Evolutionary conservation across 805 yeast species (phyloP).

Genomic region (Teunomyces funiuensis): DNA sequence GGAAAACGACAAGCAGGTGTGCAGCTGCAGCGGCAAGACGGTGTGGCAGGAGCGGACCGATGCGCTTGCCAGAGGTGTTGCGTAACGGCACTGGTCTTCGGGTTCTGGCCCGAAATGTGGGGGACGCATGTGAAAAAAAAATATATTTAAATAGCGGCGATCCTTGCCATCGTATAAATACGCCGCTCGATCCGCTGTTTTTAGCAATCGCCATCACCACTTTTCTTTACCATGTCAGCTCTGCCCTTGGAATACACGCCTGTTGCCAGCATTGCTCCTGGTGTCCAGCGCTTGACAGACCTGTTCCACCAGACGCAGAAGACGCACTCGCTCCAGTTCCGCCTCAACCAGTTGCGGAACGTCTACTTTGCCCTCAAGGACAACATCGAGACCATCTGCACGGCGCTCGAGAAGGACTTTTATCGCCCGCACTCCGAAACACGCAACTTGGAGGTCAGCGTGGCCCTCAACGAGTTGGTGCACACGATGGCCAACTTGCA

Average conservation of each 20-base stretch:
- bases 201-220: too few species aligned
- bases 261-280: conserved; percentile 45
- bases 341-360: conserved; percentile 65
- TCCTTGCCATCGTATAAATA: too few species aligned
- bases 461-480: conserved; percentile 53
- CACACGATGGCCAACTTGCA: conserved; percentile 59
- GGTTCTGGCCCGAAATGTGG: too few species aligned
- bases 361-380: conserved; percentile 64
- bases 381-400: conserved; percentile 51
- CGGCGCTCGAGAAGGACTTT: conserved; percentile 67
- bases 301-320: conserved; percentile 47
- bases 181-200: too few species aligned
- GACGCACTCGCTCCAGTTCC: conserved; percentile 50
- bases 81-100: conserved; percentile 6
- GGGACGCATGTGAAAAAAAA: conserved; percentile 1
- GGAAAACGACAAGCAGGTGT: conserved; percentile 92
- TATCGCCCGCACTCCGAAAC: conserved; percentile 66
- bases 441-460: conserved; percentile 53
- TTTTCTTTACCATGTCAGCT: not conserved
- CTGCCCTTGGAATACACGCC: conserved; percentile 42
- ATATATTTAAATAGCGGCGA: too few species aligned
- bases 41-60: conserved; percentile 93
- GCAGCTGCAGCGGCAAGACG: conserved; percentile 93
- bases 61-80: conserved; percentile 61
- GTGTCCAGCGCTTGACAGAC: conserved; percentile 42